These are phyloP conservation scores for Metarhizium guizhouense DNA, from an alignment of 2,329 filamentous ascomycete genomes.

Conservation along the genomic window DNA sequence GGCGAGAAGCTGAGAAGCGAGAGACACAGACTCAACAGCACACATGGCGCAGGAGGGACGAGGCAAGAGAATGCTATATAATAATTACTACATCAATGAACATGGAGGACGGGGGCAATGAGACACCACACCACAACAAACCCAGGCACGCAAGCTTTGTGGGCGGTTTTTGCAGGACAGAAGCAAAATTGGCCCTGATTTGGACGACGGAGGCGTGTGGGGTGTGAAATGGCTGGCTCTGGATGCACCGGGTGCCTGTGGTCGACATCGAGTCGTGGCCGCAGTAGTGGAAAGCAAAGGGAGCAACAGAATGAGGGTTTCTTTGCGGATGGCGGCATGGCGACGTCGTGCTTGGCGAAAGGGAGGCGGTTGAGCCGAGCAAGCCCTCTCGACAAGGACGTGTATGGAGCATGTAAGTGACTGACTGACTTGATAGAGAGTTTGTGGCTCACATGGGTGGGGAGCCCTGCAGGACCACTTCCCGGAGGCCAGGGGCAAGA, in stretches of 20 bases:
- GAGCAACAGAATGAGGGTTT: neutral
- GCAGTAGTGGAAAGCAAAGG: slow-evolving; percentile 1
- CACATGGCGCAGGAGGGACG: neutral
- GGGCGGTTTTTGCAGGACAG: neutral
- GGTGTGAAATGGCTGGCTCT: neutral
- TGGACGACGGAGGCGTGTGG: neutral
- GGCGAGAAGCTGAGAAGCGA: neutral
- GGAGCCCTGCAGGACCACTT: slow-evolving; percentile 5
- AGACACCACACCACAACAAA: neutral
- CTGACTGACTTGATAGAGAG: neutral
- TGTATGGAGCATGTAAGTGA: neutral
- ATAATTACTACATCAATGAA: neutral
- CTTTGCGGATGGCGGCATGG: neutral
- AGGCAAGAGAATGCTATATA: neutral
- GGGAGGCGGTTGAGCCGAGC: neutral
- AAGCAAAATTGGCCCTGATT: slow-evolving; percentile 3
- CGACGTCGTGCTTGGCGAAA: neutral
- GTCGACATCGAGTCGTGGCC: neutral
- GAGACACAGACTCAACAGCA: neutral
- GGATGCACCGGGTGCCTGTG: neutral
- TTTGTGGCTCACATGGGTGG: slow-evolving; percentile 2
- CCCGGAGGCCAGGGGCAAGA: slow-evolving; percentile 1
- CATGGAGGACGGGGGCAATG: neutral
- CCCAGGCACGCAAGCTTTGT: neutral
- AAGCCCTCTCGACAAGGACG: neutral